Conservation (phyloP, 83 land plant species). For the Picea abies region DNA sequence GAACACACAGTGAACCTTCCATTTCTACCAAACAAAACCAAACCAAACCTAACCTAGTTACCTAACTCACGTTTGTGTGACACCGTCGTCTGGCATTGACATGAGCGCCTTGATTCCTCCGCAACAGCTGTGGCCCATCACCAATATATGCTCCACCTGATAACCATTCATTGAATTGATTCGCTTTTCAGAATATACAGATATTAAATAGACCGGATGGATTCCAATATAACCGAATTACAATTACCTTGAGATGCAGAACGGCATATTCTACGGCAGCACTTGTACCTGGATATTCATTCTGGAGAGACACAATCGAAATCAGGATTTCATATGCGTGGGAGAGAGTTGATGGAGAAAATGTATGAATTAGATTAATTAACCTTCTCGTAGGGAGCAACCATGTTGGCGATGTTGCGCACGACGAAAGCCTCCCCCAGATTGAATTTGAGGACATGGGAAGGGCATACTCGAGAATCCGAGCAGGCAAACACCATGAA, state of each 20-base stretch:
- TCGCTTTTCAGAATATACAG: neutral
- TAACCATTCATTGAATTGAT: neutral
- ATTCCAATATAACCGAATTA: neutral
- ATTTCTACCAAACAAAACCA: neutral
- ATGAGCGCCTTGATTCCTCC: conserved; percentile 91
- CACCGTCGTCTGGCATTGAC: conserved; percentile 46
- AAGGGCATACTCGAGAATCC: conserved; percentile 78
- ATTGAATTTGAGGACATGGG: conserved; percentile 54
- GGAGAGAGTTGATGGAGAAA: no score
- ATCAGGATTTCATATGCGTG: no score
- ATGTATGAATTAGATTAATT: no score
- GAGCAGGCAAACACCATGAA: conserved; percentile 74
- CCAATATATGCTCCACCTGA: conserved; percentile 65
- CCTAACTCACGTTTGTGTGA: no score
- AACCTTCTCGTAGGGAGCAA: conserved; percentile 43
- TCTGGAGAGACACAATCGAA: neutral
- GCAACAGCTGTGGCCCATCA: conserved; percentile 87
- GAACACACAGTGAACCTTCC: neutral
- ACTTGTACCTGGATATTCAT: conserved; percentile 56
- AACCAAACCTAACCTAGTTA: no score
- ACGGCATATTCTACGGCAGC: conserved; percentile 85
- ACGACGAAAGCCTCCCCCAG: conserved; percentile 81
- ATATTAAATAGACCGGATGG: neutral
- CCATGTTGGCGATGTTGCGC: conserved; percentile 82
- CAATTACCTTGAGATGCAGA: conserved; percentile 64